Percentiles rank a stretch among this genome's conserved stretches.
Conservation (phyloP, 73 alveolate species). For the Paraurostyla sp. region DNA sequence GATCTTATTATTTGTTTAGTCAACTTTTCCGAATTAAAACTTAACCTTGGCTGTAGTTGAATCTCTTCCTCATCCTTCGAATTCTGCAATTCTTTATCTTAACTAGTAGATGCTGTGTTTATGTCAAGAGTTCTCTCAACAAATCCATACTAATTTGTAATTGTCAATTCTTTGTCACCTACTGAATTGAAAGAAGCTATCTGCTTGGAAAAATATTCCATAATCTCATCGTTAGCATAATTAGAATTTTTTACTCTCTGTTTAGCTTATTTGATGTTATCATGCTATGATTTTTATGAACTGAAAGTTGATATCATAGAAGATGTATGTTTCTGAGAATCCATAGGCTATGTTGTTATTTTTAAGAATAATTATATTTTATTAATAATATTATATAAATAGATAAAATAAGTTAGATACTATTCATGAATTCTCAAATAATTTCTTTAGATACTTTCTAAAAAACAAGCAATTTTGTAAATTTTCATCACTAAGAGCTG, state of each 20-base stretch:
- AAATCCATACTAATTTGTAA: neutral
- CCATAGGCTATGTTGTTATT: neutral
- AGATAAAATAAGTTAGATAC: too few relatives aligned
- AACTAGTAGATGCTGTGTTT: neutral
- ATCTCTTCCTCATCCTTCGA: constrained; percentile 20
- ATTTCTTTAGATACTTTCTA: neutral
- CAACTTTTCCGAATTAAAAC: neutral
- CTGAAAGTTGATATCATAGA: neutral
- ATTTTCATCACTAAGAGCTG: neutral
- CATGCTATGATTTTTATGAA: neutral
- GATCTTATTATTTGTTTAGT: neutral
- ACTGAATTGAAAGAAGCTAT: neutral
- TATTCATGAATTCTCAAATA: neutral
- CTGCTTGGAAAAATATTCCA: constrained; percentile 34
- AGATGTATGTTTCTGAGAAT: neutral
- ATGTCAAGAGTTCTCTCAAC: constrained; percentile 16
- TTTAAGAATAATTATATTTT: too few relatives aligned
- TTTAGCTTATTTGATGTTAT: neutral
- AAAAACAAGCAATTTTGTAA: constrained; percentile 21
- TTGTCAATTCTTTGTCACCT: neutral
- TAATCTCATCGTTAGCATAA: constrained; percentile 41
- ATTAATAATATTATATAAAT: neutral
- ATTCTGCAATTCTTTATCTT: neutral
- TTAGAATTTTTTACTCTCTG: neutral
- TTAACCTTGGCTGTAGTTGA: too few relatives aligned